phyloP scores from a whole-genome alignment of 2,329 filamentous ascomycete species.

The Aspergillus texensis region DNA sequence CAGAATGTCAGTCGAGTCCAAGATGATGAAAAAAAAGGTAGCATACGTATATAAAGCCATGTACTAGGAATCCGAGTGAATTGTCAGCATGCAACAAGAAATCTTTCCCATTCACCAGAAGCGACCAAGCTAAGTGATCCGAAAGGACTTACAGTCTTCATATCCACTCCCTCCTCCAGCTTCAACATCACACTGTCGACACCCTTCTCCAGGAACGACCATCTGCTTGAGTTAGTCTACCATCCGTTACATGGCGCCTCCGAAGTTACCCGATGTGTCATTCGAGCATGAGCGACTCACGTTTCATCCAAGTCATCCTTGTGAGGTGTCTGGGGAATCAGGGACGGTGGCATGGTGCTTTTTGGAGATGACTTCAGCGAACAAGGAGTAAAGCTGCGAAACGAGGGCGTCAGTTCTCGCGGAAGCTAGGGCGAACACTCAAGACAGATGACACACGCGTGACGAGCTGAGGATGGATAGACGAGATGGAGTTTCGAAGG shows the following conservation, averaged over 20 bases:
- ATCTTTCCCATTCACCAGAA: neutral
- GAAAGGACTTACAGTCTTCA: constrained; percentile 69
- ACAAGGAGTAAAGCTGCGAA: constrained; percentile 7
- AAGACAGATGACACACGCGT: neutral
- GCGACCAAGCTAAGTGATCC: neutral
- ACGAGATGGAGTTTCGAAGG: neutral
- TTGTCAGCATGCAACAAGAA: constrained; percentile 17
- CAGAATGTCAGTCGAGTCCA: constrained; percentile 20
- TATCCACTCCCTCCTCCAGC: constrained; percentile 88
- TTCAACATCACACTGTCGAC: constrained; percentile 93
- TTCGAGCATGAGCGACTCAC: constrained; percentile 46
- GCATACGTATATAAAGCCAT: constrained; percentile 91
- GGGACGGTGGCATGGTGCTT: constrained; percentile 36
- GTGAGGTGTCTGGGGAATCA: constrained; percentile 51
- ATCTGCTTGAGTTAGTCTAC: constrained; percentile 57
- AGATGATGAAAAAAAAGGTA: constrained; percentile 24
- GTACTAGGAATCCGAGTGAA: constrained; percentile 58
- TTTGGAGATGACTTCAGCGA: constrained; percentile 4
- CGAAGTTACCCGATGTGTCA: neutral
- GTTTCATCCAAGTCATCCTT: constrained; percentile 64
- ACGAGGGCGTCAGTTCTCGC: constrained; percentile 3
- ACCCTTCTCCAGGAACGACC: constrained; percentile 84
- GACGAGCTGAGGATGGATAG: neutral
- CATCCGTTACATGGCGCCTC: neutral
- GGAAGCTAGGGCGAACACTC: neutral